A percentile compares a stretch with the other conserved stretches of the same genome.
Conservation (phyloP, 2,329 filamentous ascomycete species). For the Curvularia spicifera region DNA sequence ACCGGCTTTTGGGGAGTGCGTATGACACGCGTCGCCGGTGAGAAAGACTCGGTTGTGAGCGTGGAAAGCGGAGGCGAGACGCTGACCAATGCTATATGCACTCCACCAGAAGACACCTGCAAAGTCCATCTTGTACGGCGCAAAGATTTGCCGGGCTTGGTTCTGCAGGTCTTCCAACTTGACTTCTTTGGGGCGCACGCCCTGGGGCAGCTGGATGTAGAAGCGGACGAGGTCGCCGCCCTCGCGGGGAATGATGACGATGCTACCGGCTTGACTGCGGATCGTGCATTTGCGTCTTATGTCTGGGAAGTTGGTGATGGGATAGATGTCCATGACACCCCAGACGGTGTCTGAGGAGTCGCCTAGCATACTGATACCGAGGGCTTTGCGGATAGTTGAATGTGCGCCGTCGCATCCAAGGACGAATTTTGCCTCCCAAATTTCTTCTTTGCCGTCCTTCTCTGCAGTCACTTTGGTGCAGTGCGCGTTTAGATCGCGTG, state of each 20-base stretch:
- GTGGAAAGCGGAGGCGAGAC: slow-evolving; percentile 72
- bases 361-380: slow-evolving; percentile 65
- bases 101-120: slow-evolving; percentile 72
- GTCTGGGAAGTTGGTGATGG: slow-evolving; percentile 58
- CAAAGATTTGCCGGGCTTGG: slow-evolving; percentile 60
- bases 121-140: slow-evolving; percentile 62
- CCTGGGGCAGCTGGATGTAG: slow-evolving; percentile 65
- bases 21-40: slow-evolving; percentile 71
- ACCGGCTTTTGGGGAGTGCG: slow-evolving; percentile 74
- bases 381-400: slow-evolving; percentile 58
- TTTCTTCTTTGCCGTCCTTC: slow-evolving; percentile 38
- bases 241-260: slow-evolving; percentile 62
- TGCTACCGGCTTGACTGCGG: slow-evolving; percentile 54
- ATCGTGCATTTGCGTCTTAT: slow-evolving; percentile 59
- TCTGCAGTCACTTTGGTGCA: slow-evolving; percentile 43
- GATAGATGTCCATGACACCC: slow-evolving; percentile 63
- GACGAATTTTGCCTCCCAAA: slow-evolving; percentile 49
- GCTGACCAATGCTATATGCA: slow-evolving; percentile 73
- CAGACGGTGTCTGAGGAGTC: slow-evolving; percentile 64
- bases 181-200: slow-evolving; percentile 60
- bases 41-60: slow-evolving; percentile 71
- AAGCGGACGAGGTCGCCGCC: slow-evolving; percentile 64
- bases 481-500: slow-evolving; percentile 39
- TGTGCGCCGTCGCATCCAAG: slow-evolving; percentile 61
- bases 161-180: slow-evolving; percentile 61